Evolutionary conservation across 108 stramenopile species (phyloP).

Genomic region (Parmales sp.): DNA sequence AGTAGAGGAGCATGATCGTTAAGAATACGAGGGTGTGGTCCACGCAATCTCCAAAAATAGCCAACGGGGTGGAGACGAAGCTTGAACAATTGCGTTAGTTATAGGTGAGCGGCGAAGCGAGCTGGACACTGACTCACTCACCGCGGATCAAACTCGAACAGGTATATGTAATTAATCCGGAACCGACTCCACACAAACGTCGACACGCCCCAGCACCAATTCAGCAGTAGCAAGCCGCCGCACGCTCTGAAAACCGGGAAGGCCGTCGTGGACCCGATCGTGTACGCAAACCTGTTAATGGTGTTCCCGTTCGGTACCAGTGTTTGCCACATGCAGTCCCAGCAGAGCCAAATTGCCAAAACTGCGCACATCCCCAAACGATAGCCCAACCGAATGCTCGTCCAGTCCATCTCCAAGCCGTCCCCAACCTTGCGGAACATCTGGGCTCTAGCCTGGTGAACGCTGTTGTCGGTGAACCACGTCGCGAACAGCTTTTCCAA

Average conservation of each 20-base stretch:
- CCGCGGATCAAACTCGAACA: slow-evolving; percentile 78
- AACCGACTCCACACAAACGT: slow-evolving; percentile 65
- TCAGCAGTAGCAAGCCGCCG: slow-evolving; percentile 70
- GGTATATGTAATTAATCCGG: slow-evolving; percentile 76
- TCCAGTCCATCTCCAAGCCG: slow-evolving; percentile 84
- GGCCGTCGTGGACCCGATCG: slow-evolving; percentile 68
- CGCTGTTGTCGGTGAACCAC: slow-evolving; percentile 78
- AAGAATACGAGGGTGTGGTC: slow-evolving; percentile 70
- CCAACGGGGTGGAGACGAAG: slow-evolving; percentile 52
- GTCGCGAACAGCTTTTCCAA: slow-evolving; percentile 54
- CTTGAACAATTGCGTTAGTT: no score
- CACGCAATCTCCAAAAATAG: slow-evolving; percentile 69
- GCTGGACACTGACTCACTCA: no score
- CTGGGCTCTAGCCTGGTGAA: slow-evolving; percentile 69
- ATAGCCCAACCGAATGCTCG: slow-evolving; percentile 70
- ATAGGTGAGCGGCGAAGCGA: no score
- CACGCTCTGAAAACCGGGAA: slow-evolving; percentile 83
- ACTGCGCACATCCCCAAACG: slow-evolving; percentile 82
- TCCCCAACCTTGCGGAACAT: slow-evolving; percentile 79
- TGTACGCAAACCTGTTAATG: neutral
- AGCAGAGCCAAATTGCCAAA: slow-evolving; percentile 77
- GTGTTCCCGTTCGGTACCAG: slow-evolving; percentile 39
- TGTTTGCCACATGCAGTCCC: slow-evolving; percentile 80
- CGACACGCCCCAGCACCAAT: slow-evolving; percentile 84
- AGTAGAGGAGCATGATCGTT: slow-evolving; percentile 52